Evolutionary conservation across 768 basidiomycete species (phyloP), one percentile per base, ranked within the genome.

Genomic region (Phylloporus sp.): DNA sequence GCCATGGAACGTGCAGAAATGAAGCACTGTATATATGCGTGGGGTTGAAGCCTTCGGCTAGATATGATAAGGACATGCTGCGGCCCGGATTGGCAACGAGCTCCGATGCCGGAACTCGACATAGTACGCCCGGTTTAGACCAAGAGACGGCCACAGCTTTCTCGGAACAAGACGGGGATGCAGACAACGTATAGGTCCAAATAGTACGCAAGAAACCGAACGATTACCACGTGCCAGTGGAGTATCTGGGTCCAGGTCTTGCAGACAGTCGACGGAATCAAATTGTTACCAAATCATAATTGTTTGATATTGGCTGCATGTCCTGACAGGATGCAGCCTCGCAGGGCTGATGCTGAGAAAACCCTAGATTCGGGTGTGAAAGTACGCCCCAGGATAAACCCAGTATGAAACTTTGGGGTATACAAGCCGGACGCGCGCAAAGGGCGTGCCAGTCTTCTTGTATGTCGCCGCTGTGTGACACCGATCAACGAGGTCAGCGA

Each of bases 171-270:
- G 45, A 24, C 11, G 10, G 47, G 50, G 26, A 49, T 50, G 45
- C 29, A 12, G 47, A 29, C 26, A 28, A 31, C 27, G 20, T 13
- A 26, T 13, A 34, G 15, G 16, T 24, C 23, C 18, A 15, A 27
- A 28, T 3, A 12, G 27, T 49, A 57, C 28, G 41, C 47, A 48
- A 60, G 34, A 57, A 58, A 59, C 49, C 52, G 44, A 27, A 55
- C 65, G 65, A 50, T 41, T 50, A 53, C 57, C 65, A 67, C 55
- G 65, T 54, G 63, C 45, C 18, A 13, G 65, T 65, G 64, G 62
- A 61, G 64, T 47, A 28, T 11, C 32, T 47, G 58, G 56, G 61
- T 59, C 64, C 50, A 66, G 64, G 61, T 66, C 64, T 52, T 64
- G 56, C 51, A 27, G 34, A 50, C 32, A 23, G 50, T 15, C 20